Evolutionary conservation across 345 rosid genomes (phyloP).

Genomic region (Cardamine resedifolia): DNA sequence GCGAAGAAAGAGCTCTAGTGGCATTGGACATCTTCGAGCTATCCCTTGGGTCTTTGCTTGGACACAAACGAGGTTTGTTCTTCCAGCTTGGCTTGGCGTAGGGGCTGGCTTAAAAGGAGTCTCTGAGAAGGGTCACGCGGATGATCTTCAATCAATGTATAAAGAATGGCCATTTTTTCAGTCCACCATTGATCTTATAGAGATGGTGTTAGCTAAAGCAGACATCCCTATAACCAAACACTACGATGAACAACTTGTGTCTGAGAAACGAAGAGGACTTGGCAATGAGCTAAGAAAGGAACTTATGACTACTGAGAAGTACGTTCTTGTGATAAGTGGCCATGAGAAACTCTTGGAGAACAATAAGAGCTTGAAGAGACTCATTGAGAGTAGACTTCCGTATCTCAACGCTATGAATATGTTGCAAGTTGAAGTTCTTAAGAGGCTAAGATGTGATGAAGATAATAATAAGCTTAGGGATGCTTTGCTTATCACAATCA

Average conservation of each 20-base stretch:
- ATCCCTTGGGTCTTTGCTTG: slow-evolving; percentile 99
- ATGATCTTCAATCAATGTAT: slow-evolving; percentile 83
- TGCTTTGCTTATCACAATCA: slow-evolving; percentile 89
- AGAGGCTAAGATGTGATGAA: slow-evolving; percentile 79
- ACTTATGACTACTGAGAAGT: slow-evolving; percentile 64
- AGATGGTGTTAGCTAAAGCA: slow-evolving; percentile 92
- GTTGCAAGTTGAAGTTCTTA: slow-evolving; percentile 90
- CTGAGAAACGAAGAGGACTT: slow-evolving; percentile 62
- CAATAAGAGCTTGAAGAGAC: slow-evolving; percentile 78
- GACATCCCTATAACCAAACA: slow-evolving; percentile 83
- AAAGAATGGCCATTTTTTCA: slow-evolving; percentile 96
- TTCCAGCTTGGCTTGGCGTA: slow-evolving; percentile 99
- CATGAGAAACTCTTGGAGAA: slow-evolving; percentile 71
- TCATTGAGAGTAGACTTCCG: slow-evolving; percentile 88
- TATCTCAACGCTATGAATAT: slow-evolving; percentile 89
- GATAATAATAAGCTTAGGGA: slow-evolving; percentile 85
- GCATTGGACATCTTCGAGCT: slow-evolving; percentile 94
- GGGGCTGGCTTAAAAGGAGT: slow-evolving; percentile 82
- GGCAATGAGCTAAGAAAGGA: slow-evolving; percentile 72
- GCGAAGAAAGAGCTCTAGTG: slow-evolving; percentile 80
- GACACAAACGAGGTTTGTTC: slow-evolving; percentile 97
- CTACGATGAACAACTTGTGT: slow-evolving; percentile 86
- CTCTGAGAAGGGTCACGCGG: slow-evolving; percentile 74
- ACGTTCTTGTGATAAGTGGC: slow-evolving; percentile 70
- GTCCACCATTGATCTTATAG: slow-evolving; percentile 89